Base-by-base conservation (phyloP, 2,329 filamentous ascomycete genomes). In the Cladophialophora chaetospira region DNA sequence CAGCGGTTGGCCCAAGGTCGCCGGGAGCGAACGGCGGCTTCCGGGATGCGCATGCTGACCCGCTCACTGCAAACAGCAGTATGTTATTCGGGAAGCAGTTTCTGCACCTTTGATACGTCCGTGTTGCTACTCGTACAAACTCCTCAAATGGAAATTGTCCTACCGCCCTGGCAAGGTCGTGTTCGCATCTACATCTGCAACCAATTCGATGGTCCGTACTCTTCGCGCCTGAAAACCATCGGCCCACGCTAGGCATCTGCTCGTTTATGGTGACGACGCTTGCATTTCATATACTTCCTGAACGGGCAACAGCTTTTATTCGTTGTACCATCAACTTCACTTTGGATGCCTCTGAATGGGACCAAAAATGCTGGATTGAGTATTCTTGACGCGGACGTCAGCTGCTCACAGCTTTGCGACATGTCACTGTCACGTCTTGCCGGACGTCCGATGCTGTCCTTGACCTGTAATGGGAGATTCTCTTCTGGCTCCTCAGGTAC, bases 251-350 rank as follows among this genome's bases (percentile, higher is more conserved):
- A 13, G 46, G 33, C 29, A 21, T 31, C 40, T 25, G 21, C 33
- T 40, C 28, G 8, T 19, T 29, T 23, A 23, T 36, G 17, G 5
- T 51, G 23, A 42, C 36, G 36, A 51, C 2, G 35, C 11, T 26
- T 31, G 19, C 29, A 17, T 33, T 42, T n/a, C 8, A 23, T 51
- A 55, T 46, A 55, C 51, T 61, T 61, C 58, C 58, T 55, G 28
- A 61, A 51, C 6, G 4, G 58, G 58, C 47, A 61, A 55, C 42
- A 61, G 58, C 58, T 58, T 46, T 23, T 29, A 21, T 25, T 52
- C 47, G 51, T 31, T 42, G 58, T 50, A 55, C 53, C 55, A 58
- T 55, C 21, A 58, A 58, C 3, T 44, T 42, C 19, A 23, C 9
- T n/a, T n/a, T 26, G 13, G 13, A n/a, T 49, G 9, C 19, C 38